Evolutionary conservation across 192 early-diverging fungal genomes (phyloP), one percentile per base, ranked within the genome.

Genomic region (Rhizophagus prolifer): DNA sequence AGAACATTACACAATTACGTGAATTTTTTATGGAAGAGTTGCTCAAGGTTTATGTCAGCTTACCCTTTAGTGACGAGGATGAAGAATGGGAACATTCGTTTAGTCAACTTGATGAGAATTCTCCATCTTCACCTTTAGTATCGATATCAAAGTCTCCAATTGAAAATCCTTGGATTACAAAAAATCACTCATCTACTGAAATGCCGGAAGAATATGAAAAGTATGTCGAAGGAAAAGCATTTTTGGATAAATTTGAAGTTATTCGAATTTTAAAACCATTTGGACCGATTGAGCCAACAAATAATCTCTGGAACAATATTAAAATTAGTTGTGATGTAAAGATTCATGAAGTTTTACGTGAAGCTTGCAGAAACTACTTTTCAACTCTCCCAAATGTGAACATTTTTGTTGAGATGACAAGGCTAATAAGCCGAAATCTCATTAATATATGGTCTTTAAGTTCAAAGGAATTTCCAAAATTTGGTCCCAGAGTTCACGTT

Each of bases 141-240:
- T 54, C 50, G 3, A 19, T 19, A 54, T 54, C 50, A 54, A 16
- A 5, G 5, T 6, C 16, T 54, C 19, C 12, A 50, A 19, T 54
- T 19, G 50, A 54, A 5, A 6, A 54, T 54, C 50, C 50, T 54
- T 54, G 50, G 50, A 54, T 19, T 54, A 54, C 50, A 19, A 16
- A 54, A 54, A 54, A 54, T 19, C 19, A 19, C 6, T 54, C 5
- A 5, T 6, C 50, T 4, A 66, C 64, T 21, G 19, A 66, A 16
- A 34, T 66, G 19, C 64, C 64, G 3, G 16, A 23, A n/a, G 64
- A 66, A 66, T 66, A 38, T 66, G 30, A 66, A 66, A 10, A 66
- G 0, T 36, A 66, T 38, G 19, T 66, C 1, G 7, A 66, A 66
- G 30, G 30, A 21, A 30, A 30, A 21, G 1, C 68, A 12, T 70